Conservation (phyloP, 208 protist species). For the Herpetomonas tarakana region DNA sequence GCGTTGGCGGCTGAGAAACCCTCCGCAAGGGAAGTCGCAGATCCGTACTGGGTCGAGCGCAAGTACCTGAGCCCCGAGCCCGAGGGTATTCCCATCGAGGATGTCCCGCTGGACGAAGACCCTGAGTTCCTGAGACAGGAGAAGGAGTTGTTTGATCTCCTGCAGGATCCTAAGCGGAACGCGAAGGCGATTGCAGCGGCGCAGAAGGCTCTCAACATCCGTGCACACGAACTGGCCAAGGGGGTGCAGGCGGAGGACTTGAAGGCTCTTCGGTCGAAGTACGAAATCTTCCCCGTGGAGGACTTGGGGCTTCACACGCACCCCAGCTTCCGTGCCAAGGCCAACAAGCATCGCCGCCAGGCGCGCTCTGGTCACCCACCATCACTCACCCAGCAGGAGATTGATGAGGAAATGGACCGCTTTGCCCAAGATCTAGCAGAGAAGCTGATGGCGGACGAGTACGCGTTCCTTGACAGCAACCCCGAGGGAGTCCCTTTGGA, state of each 20-base stretch:
- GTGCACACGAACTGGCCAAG: constrained; percentile 20
- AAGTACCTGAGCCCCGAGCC: constrained; percentile 16
- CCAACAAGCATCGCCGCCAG: constrained; percentile 16
- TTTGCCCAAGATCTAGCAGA: constrained; percentile 33
- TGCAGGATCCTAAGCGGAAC: constrained; percentile 11
- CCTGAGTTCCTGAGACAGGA: constrained; percentile 24
- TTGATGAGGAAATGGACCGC: constrained; percentile 24
- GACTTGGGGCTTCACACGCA: constrained; percentile 20
- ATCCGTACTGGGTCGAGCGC: neutral
- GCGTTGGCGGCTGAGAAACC: constrained; percentile 23
- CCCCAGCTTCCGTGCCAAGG: constrained; percentile 22
- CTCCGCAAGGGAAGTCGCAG: neutral
- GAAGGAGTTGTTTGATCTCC: constrained; percentile 20
- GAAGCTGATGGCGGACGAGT: constrained; percentile 12
- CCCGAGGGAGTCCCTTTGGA: constrained; percentile 23
- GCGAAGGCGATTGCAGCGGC: constrained; percentile 7
- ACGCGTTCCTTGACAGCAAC: constrained; percentile 14
- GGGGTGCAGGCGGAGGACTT: constrained; percentile 17
- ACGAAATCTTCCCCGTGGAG: constrained; percentile 27
- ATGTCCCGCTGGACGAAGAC: constrained; percentile 26
- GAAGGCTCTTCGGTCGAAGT: constrained; percentile 11
- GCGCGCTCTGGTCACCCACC: constrained; percentile 11
- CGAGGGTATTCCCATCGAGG: constrained; percentile 32
- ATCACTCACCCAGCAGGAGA: constrained; percentile 13
- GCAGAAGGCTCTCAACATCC: constrained; percentile 15